Evolutionary conservation across 2,329 filamentous ascomycete species (phyloP).

Genomic region (Paecilomyces variotii): DNA sequence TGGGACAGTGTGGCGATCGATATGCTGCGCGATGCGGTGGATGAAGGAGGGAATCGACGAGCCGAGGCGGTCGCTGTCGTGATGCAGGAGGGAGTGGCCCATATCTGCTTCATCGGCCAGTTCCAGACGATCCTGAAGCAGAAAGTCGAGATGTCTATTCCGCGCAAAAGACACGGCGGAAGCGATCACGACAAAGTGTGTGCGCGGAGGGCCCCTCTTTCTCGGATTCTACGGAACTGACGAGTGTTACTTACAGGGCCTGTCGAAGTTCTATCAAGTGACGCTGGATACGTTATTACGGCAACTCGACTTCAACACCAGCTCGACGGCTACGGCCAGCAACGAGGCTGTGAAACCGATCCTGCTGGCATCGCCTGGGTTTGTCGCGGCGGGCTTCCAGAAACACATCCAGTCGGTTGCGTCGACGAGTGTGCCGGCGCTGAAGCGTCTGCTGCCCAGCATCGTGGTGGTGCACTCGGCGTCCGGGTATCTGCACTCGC

Average conservation of each 20-base stretch:
- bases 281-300: constrained; percentile 67
- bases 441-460: constrained; percentile 61
- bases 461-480: constrained; percentile 70
- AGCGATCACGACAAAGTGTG: constrained; percentile 42
- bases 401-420: constrained; percentile 59
- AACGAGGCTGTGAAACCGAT: constrained; percentile 49
- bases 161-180: constrained; percentile 39
- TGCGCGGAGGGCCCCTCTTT: background rate
- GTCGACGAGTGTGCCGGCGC: constrained; percentile 48
- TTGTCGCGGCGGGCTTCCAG: constrained; percentile 72
- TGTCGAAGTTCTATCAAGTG: constrained; percentile 70
- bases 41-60: constrained; percentile 59
- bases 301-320: constrained; percentile 62
- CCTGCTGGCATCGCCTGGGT: constrained; percentile 81
- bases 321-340: constrained; percentile 27
- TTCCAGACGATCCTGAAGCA: constrained; percentile 43
- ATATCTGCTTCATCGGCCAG: constrained; percentile 45
- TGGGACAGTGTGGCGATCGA: constrained; percentile 88
- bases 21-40: constrained; percentile 69
- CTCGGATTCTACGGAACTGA: background rate
- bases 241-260: constrained; percentile 40
- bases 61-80: constrained; percentile 84
- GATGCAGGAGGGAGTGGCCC: constrained; percentile 66
- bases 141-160: constrained; percentile 40
- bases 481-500: constrained; percentile 75